Conservation (phyloP, 495 filamentous ascomycete genomes). For the Penicillium cataractarum region DNA sequence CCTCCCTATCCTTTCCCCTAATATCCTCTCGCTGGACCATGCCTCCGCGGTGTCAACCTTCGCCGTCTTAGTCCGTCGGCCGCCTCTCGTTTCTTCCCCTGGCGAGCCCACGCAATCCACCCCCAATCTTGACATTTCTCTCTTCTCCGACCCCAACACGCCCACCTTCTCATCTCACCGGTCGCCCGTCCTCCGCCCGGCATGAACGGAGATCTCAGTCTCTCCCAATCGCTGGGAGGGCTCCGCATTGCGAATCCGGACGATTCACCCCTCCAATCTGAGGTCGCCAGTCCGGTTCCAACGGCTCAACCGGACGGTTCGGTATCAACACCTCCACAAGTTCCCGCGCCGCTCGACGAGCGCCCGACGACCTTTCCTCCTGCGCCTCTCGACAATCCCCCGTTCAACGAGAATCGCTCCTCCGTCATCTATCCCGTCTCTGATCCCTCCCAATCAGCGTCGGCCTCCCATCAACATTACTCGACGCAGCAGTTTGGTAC, state of each 20-base stretch:
- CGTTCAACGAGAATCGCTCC: conserved; percentile 33
- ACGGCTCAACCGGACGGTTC: conserved; percentile 31
- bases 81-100: conserved; percentile 16
- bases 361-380: conserved; percentile 25
- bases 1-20: conserved; percentile 1
- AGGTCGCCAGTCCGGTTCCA: conserved; percentile 42
- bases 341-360: conserved; percentile 24
- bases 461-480: conserved; percentile 39
- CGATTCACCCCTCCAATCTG: conserved; percentile 67
- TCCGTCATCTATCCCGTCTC: conserved; percentile 31
- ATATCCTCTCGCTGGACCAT: conserved; percentile 33
- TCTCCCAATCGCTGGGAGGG: conserved; percentile 91
- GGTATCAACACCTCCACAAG: conserved; percentile 35
- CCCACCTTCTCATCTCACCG: conserved; percentile 7
- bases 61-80: conserved; percentile 44
- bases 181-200: conserved; percentile 22
- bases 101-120: conserved; percentile 3
- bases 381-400: conserved; percentile 26
- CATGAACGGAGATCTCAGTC: conserved; percentile 92
- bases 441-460: conserved; percentile 27
- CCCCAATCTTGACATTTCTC: conserved; percentile 17
- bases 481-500: conserved; percentile 49
- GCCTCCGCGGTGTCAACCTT: conserved; percentile 38
- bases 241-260: conserved; percentile 98
- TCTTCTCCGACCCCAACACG: conserved; percentile 8